phyloP scores from a whole-genome alignment of 1,284 basidiomycete species.

The Ganoderma meredithae region DNA sequence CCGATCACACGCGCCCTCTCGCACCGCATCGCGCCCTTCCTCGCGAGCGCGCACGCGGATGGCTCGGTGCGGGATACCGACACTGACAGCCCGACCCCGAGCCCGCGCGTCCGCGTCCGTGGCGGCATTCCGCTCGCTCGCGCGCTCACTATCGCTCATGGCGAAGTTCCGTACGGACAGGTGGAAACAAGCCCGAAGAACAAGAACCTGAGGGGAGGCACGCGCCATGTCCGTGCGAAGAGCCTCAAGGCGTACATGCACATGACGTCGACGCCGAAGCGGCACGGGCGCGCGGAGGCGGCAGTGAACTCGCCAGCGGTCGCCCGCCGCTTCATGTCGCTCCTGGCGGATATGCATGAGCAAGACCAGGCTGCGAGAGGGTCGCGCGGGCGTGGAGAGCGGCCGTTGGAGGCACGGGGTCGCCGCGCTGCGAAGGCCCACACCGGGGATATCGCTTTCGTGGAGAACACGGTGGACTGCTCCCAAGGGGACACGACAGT shows the following conservation, averaged over 20 bases:
- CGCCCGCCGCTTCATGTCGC: constrained; percentile 13
- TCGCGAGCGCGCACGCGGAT: constrained; percentile 10
- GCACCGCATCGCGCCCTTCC: constrained; percentile 28
- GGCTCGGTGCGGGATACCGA: constrained; percentile 12
- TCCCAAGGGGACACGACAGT: neutral
- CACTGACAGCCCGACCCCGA: neutral
- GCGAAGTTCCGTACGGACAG: neutral
- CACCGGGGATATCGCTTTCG: neutral
- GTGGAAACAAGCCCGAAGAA: constrained; percentile 1
- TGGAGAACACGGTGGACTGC: constrained; percentile 8
- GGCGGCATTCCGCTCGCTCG: constrained; percentile 6
- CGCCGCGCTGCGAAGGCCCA: neutral
- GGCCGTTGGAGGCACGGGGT: neutral
- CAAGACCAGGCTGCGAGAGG: neutral
- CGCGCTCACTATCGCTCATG: neutral
- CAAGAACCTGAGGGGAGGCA: neutral
- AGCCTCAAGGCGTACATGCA: constrained; percentile 29
- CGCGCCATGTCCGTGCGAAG: constrained; percentile 32
- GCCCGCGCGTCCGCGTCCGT: constrained; percentile 3
- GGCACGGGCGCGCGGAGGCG: constrained; percentile 20
- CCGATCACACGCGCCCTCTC: constrained; percentile 34
- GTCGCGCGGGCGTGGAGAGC: neutral
- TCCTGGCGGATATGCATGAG: constrained; percentile 21
- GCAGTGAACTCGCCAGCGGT: constrained; percentile 29
- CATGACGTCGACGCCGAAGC: constrained; percentile 42